Percentiles rank a stretch among this genome's conserved stretches.
phyloP scores from a whole-genome alignment of 75 land plant species.

The Chamaecyparis obtusa region DNA sequence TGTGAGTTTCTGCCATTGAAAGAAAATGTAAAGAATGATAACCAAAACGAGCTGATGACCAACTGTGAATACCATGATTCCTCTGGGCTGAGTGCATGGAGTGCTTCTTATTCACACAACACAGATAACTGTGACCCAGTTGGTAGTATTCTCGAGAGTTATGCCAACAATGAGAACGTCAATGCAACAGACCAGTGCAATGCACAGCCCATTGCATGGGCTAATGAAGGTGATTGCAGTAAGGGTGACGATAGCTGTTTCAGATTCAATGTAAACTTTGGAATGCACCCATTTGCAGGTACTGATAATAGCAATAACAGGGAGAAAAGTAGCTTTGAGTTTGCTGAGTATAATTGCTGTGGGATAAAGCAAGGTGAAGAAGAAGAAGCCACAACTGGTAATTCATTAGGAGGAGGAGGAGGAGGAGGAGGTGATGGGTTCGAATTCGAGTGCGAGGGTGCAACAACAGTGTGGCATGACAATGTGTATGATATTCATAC shows the following conservation, averaged over 20 bases:
- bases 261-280: constrained; percentile 7
- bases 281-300: neutral
- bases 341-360: neutral
- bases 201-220: neutral
- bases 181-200: neutral
- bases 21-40: neutral
- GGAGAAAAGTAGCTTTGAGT: neutral
- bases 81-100: constrained; percentile 10
- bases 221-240: neutral
- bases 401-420: neutral
- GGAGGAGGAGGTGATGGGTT: no score
- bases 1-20: neutral
- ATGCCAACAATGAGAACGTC: neutral
- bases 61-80: neutral
- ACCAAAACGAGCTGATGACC: neutral
- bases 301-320: neutral
- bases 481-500: constrained; percentile 3
- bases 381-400: neutral
- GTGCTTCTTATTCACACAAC: neutral
- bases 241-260: neutral
- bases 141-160: neutral
- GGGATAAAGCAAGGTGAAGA: neutral
- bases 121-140: neutral
- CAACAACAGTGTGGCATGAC: neutral
- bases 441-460: constrained; percentile 6